phyloP scores from a whole-genome alignment of 2,329 filamentous ascomycete species.

The Dothistroma septosporum region DNA sequence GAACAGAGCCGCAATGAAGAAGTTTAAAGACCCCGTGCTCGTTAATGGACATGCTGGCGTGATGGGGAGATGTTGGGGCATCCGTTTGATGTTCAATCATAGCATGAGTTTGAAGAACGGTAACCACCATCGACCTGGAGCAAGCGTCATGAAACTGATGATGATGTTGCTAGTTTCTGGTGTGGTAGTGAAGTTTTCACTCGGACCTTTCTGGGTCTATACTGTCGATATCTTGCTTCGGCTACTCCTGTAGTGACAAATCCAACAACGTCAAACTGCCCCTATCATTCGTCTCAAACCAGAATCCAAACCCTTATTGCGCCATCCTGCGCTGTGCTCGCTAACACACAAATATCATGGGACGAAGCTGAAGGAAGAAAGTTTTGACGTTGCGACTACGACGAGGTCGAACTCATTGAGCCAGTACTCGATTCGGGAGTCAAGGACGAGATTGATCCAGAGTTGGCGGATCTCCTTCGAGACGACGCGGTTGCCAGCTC shows the following conservation, averaged over 20 bases:
- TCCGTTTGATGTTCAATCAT: no score
- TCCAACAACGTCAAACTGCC: not conserved
- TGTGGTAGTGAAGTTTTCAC: not conserved
- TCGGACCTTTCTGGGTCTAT: not conserved
- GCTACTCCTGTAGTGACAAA: not conserved
- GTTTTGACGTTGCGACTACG: constrained; percentile 5
- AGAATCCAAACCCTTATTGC: not conserved
- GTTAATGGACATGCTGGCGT: no score
- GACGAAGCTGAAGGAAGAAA: no score
- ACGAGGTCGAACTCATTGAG: constrained; percentile 29
- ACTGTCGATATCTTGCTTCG: not conserved
- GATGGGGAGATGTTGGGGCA: no score
- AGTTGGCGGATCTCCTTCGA: constrained; percentile 37
- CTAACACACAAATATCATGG: not conserved
- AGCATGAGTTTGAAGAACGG: not conserved
- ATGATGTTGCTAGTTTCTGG: not conserved
- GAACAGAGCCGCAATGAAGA: not conserved
- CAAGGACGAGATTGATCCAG: constrained; percentile 21
- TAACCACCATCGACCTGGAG: not conserved
- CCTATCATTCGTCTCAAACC: not conserved
- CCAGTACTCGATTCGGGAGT: constrained; percentile 24
- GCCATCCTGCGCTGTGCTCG: not conserved
- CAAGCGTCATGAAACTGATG: no score
- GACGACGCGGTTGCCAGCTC: constrained; percentile 44
- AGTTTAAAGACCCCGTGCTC: no score